Conservation (phyloP, 164 flowering plant genomes). For the Aristolochia fimbriata region DNA sequence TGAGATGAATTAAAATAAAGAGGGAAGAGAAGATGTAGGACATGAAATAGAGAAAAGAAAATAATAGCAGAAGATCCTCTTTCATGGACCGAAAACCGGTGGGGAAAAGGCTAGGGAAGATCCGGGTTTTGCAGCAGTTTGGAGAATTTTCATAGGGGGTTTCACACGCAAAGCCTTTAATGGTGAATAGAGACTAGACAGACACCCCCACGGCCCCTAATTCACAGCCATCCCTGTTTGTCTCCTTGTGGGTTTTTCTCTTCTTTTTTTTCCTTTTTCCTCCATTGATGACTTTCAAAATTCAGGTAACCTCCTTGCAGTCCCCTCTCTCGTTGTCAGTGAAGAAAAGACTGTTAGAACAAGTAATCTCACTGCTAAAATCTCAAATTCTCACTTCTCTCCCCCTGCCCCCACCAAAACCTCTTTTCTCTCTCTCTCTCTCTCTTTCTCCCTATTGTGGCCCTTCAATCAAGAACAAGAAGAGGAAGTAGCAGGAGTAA, state of each 20-base stretch:
- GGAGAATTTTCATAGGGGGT: slow-evolving; percentile 3
- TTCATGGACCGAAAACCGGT: neutral
- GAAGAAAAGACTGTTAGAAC: slow-evolving; percentile 17
- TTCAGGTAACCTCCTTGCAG: slow-evolving; percentile 17
- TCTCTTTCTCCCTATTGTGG: slow-evolving; percentile 1
- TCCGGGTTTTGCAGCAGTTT: neutral
- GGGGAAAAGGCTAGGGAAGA: slow-evolving; percentile 4
- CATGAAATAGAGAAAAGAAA: neutral
- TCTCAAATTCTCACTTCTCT: no score
- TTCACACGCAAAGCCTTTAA: slow-evolving; percentile 51
- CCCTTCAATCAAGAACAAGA: no score
- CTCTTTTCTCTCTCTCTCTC: neutral
- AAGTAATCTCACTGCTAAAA: slow-evolving; percentile 28
- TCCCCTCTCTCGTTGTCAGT: slow-evolving; percentile 16
- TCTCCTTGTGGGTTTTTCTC: slow-evolving; percentile 25
- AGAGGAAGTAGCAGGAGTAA: no score
- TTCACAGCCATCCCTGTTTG: slow-evolving; percentile 22
- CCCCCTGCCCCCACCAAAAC: neutral
- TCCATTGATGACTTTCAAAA: slow-evolving; percentile 15
- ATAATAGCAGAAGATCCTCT: slow-evolving; percentile 1
- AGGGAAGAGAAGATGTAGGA: neutral
- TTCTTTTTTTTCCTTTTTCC: no score
- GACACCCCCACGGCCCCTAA: slow-evolving; percentile 1
- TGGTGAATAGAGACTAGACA: slow-evolving; percentile 23
- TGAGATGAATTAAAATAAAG: neutral